A percentile compares a stretch with the other conserved stretches of the same genome.
These are phyloP conservation scores for Erythrophleum ivorense DNA, from an alignment of 331 rosid genomes.

Conservation along the genomic window DNA sequence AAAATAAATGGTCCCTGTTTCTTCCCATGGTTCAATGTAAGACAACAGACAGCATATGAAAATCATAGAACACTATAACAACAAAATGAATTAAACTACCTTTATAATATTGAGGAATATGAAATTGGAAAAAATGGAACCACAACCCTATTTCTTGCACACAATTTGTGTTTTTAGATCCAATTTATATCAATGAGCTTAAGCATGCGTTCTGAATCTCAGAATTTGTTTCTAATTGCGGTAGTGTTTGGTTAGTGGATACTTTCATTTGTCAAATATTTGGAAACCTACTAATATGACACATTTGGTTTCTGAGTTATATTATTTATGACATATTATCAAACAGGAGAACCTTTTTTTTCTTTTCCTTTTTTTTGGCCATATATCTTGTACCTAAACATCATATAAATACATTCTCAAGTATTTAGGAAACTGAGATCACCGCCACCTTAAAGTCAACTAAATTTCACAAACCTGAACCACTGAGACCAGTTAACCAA, in stretches of 20 bases:
- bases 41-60: slow-evolving; percentile 11
- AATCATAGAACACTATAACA: slow-evolving; percentile 3
- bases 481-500: slow-evolving; percentile 98
- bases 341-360: neutral
- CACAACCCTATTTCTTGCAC: slow-evolving; percentile 2
- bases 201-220: neutral
- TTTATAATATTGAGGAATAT: slow-evolving; percentile 16
- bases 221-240: neutral
- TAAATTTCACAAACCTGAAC: slow-evolving; percentile 80
- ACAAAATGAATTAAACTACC: slow-evolving; percentile 23
- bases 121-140: slow-evolving; percentile 6
- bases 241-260: neutral
- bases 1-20: neutral
- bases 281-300: neutral
- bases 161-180: slow-evolving; percentile 10
- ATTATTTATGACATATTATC: neutral
- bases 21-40: slow-evolving; percentile 16
- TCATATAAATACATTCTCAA: neutral
- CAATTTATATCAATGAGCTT: slow-evolving; percentile 20
- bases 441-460: neutral
- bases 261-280: neutral
- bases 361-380: neutral
- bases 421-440: neutral
- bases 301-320: neutral
- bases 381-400: neutral